These are phyloP conservation scores for Dioscorea alata DNA, from an alignment of 106 monocot genomes.

Conservation along the genomic window DNA sequence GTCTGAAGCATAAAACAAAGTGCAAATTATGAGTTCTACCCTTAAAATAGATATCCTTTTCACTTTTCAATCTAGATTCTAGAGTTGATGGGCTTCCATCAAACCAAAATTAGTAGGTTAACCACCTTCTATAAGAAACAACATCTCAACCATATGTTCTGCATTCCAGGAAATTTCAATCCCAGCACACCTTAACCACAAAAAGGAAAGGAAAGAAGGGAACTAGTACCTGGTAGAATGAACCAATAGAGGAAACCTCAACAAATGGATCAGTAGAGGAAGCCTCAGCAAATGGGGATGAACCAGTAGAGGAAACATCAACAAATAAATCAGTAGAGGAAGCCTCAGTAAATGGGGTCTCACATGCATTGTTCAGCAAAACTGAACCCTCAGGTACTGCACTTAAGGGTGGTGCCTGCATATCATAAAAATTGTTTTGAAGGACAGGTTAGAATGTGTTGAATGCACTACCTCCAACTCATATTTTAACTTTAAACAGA, in stretches of 20 bases:
- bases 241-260: constrained; percentile 23
- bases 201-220: no score
- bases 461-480: neutral
- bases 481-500: neutral
- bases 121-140: no score
- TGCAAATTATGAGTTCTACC: neutral
- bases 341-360: constrained; percentile 57
- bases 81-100: no score
- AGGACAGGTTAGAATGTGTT: neutral
- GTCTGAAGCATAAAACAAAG: constrained; percentile 25
- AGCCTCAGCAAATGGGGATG: constrained; percentile 40
- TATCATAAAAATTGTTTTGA: constrained; percentile 1
- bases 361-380: constrained; percentile 56
- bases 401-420: constrained; percentile 58
- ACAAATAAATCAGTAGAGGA: constrained; percentile 35
- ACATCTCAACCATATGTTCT: no score
- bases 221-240: constrained; percentile 46
- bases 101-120: no score
- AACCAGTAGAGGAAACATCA: constrained; percentile 23
- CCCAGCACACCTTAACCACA: no score
- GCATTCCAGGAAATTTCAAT: no score
- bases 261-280: constrained; percentile 36
- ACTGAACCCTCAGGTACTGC: constrained; percentile 51
- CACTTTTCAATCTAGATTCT: no score
- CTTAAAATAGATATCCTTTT: no score